phyloP scores from a whole-genome alignment of 1,284 basidiomycete genomes.

The Rhodotorula glutinis region DNA sequence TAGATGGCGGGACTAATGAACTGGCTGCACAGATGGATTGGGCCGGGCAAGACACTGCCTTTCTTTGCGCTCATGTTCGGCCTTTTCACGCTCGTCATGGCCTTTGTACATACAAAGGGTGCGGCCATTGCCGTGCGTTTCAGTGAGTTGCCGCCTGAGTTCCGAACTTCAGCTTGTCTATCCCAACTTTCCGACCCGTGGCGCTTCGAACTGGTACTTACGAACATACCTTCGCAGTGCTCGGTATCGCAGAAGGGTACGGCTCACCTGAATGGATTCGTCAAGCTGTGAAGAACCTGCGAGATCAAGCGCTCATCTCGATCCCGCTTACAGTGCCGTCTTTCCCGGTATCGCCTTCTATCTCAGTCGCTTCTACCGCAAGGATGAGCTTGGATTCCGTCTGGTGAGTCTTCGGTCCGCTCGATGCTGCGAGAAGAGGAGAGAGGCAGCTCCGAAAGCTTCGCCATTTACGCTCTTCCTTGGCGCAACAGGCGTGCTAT shows the following conservation, averaged over 20 bases:
- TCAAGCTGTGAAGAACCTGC: too few species aligned
- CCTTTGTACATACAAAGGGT: constrained; percentile 39
- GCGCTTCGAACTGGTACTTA: too few species aligned
- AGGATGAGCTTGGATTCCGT: constrained; percentile 47
- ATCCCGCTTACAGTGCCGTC: background rate
- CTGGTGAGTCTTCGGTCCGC: constrained; percentile 20
- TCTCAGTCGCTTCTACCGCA: constrained; percentile 34
- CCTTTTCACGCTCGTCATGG: constrained; percentile 37
- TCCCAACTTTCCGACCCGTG: background rate
- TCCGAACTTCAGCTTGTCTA: background rate
- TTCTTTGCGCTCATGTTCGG: constrained; percentile 38
- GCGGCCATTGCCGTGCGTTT: constrained; percentile 45
- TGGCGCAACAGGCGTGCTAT: constrained; percentile 8
- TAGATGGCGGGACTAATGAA: too few species aligned
- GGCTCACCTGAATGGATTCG: too few species aligned
- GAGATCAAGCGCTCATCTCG: too few species aligned
- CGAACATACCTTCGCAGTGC: background rate
- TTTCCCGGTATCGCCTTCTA: constrained; percentile 22
- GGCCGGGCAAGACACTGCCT: constrained; percentile 51
- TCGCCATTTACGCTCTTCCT: too few species aligned
- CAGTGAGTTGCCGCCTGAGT: constrained; percentile 6
- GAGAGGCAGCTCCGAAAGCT: too few species aligned
- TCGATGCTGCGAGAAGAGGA: too few species aligned
- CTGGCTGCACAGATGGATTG: constrained; percentile 36
- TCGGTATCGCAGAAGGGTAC: constrained; percentile 45